Conservation (phyloP, 371 early-diverging fungal species). For the Encephalitozoon hellem region DNA sequence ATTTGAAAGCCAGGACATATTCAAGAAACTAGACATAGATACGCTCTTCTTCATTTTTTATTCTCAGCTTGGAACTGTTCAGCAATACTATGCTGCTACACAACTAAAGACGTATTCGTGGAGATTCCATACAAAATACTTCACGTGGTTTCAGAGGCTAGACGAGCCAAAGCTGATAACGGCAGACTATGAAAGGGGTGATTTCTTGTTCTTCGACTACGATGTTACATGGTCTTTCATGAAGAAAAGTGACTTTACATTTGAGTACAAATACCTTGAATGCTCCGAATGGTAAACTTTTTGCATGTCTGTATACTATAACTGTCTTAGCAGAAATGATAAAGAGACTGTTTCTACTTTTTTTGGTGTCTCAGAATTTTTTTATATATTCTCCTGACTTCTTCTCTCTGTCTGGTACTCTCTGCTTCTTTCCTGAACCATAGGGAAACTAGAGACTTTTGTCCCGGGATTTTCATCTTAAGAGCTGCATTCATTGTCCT, state of each 20-base stretch:
- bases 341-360: background rate
- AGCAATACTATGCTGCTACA: constrained; percentile 85
- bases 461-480: background rate
- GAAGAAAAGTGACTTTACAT: constrained; percentile 78
- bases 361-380: background rate
- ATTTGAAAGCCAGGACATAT: constrained; percentile 54
- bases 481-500: constrained; percentile 30
- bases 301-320: background rate
- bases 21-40: constrained; percentile 78
- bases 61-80: constrained; percentile 82
- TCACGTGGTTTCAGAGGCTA: constrained; percentile 94
- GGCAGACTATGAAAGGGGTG: constrained; percentile 90
- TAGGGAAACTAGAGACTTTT: background rate
- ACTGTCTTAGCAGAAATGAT: background rate
- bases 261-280: constrained; percentile 61
- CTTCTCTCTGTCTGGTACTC: background rate
- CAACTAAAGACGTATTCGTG: constrained; percentile 90
- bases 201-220: constrained; percentile 94
- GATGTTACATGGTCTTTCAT: constrained; percentile 91
- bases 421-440: background rate
- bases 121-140: constrained; percentile 94
- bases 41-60: constrained; percentile 96
- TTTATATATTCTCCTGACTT: background rate
- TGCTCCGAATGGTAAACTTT: constrained; percentile 19
- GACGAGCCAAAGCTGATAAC: constrained; percentile 89